Evolutionary conservation across 129 eudicot species (phyloP).

Genomic region (Centaurea solstitialis): DNA sequence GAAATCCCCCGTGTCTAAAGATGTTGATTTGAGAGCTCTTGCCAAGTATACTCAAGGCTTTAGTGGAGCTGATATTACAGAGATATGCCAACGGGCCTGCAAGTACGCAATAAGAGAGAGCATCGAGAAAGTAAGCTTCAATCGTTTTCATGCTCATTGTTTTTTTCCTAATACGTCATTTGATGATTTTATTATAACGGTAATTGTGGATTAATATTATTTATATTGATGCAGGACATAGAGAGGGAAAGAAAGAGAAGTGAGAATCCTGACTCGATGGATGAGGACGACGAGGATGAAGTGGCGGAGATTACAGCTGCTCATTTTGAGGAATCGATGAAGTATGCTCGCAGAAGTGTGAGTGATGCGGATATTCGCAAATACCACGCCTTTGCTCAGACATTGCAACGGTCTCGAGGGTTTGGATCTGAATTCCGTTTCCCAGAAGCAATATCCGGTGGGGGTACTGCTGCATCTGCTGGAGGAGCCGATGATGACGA

Average conservation of each 20-base stretch:
- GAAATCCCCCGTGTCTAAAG: conserved; percentile 31
- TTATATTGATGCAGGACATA: conserved; percentile 29
- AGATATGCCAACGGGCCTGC: conserved; percentile 33
- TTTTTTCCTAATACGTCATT: no score
- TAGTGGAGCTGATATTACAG: conserved; percentile 28
- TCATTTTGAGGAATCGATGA: conserved; percentile 63
- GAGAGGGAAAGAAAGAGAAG: conserved; percentile 48
- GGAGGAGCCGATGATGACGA: conserved; percentile 50
- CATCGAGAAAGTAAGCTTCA: conserved; percentile 26
- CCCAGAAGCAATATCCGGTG: conserved; percentile 31
- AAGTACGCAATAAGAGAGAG: conserved; percentile 39
- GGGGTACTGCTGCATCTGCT: conserved; percentile 32
- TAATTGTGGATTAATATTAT: not conserved
- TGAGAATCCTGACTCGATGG: conserved; percentile 56
- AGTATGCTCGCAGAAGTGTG: conserved; percentile 60
- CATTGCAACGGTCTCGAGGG: conserved; percentile 62
- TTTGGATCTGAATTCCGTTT: conserved; percentile 56
- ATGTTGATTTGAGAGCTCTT: conserved; percentile 34
- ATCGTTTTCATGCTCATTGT: not conserved
- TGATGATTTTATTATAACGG: no score
- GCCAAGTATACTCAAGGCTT: conserved; percentile 37
- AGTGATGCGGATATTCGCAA: conserved; percentile 62
- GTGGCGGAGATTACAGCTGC: conserved; percentile 52
- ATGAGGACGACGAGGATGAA: conserved; percentile 53
- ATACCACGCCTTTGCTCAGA: conserved; percentile 65